A percentile compares a stretch with the other conserved stretches of the same genome.
These are phyloP conservation scores for Mucor racemosus DNA, from an alignment of 371 early-diverging fungal genomes.

Conservation along the genomic window DNA sequence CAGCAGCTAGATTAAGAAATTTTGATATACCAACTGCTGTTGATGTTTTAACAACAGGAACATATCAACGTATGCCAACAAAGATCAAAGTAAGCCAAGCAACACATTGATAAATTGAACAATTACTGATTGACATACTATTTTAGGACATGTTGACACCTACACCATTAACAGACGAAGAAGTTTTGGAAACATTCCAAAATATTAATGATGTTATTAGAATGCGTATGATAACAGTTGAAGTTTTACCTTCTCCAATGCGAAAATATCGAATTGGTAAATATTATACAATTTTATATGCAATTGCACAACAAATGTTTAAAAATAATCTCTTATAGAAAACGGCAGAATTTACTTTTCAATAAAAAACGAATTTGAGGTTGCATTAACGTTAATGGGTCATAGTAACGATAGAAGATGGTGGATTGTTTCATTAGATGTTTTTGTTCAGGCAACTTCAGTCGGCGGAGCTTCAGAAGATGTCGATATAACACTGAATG, in stretches of 20 bases:
- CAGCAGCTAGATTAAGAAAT: conserved; percentile 73
- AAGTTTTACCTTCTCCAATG: conserved; percentile 70
- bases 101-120: neutral
- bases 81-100: conserved; percentile 42
- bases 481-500: conserved; percentile 57
- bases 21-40: conserved; percentile 79
- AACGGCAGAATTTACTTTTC: conserved; percentile 69
- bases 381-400: conserved; percentile 62
- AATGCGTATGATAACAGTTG: conserved; percentile 65
- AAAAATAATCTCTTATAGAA: conserved; percentile 20
- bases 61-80: conserved; percentile 72
- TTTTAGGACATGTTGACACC: conserved; percentile 60
- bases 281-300: neutral
- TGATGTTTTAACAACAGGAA: conserved; percentile 76
- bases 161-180: conserved; percentile 53
- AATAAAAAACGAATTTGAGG: conserved; percentile 74
- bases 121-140: conserved; percentile 7
- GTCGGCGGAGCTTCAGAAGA: conserved; percentile 48
- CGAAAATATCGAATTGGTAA: conserved; percentile 57
- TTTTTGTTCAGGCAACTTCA: conserved; percentile 51
- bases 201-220: conserved; percentile 75
- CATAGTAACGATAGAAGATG: conserved; percentile 55
- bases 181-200: conserved; percentile 60
- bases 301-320: neutral
- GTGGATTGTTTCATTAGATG: conserved; percentile 63